Evolutionary conservation across 2,329 filamentous ascomycete genomes (phyloP).

Genomic region (Arachnomyces sp.): DNA sequence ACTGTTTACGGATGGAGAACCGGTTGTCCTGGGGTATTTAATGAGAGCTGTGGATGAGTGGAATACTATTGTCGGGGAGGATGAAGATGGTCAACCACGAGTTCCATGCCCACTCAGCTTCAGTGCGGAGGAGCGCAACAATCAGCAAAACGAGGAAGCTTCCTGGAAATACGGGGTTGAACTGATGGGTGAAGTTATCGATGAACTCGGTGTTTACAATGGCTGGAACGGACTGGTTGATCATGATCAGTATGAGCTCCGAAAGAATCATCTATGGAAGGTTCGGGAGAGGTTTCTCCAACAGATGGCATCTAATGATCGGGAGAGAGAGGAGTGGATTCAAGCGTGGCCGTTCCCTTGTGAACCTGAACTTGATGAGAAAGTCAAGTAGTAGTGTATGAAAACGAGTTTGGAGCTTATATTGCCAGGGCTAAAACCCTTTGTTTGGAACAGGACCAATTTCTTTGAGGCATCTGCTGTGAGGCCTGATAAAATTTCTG

Average conservation of each 20-base stretch:
- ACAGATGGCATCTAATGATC: too few relatives aligned
- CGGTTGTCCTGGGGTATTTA: background rate
- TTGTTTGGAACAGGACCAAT: too few relatives aligned
- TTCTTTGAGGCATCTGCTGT: too few relatives aligned
- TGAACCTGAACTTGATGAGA: too few relatives aligned
- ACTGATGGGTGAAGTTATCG: background rate
- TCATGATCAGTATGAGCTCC: background rate
- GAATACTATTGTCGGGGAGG: background rate
- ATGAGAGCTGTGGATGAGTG: background rate
- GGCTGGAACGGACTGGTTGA: conserved; percentile 1
- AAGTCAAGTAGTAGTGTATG: too few relatives aligned
- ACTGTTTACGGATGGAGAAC: background rate
- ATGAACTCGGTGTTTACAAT: background rate
- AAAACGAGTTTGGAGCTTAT: too few relatives aligned
- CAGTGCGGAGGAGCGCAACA: background rate
- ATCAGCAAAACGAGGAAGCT: background rate
- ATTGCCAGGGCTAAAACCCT: too few relatives aligned
- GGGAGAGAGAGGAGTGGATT: too few relatives aligned
- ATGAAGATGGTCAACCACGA: background rate
- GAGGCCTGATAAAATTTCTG: too few relatives aligned
- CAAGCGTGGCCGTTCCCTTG: too few relatives aligned
- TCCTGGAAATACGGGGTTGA: background rate
- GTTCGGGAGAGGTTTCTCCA: conserved; percentile 1
- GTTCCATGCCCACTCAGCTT: background rate
- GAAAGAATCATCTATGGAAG: background rate